Evolutionary conservation across 257 asterid genomes (phyloP).

Genomic region (Plantago major): DNA sequence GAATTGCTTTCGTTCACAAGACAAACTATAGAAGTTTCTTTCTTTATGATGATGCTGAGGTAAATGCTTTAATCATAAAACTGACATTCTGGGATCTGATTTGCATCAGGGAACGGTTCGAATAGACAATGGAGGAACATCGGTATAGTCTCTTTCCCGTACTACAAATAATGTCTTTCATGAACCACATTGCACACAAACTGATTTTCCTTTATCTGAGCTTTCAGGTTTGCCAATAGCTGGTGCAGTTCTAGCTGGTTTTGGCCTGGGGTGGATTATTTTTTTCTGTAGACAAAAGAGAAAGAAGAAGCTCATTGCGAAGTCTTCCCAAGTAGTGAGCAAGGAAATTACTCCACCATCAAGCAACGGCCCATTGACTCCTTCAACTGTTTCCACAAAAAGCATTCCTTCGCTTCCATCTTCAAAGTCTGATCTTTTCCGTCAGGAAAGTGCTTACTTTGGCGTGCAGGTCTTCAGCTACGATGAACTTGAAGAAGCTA

Average conservation of each 20-base stretch:
- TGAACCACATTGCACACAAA: neutral
- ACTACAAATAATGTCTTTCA: neutral
- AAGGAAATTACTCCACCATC: slow-evolving; percentile 39
- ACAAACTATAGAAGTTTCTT: neutral
- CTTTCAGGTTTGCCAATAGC: slow-evolving; percentile 44
- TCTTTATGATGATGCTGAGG: neutral
- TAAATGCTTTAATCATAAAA: neutral
- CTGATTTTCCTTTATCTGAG: slow-evolving; percentile 12
- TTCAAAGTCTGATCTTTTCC: slow-evolving; percentile 30
- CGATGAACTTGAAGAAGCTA: slow-evolving; percentile 74
- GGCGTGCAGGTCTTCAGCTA: slow-evolving; percentile 66
- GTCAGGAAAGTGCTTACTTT: slow-evolving; percentile 28
- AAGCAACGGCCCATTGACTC: slow-evolving; percentile 33
- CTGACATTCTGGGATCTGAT: neutral
- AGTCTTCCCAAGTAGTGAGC: slow-evolving; percentile 22
- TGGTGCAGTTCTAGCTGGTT: slow-evolving; percentile 57
- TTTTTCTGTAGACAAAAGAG: slow-evolving; percentile 45
- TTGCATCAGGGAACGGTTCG: neutral
- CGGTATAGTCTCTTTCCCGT: neutral
- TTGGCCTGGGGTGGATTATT: slow-evolving; percentile 49
- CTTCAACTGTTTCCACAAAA: slow-evolving; percentile 33
- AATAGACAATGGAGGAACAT: neutral
- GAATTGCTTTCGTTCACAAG: no score
- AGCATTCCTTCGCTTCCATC: slow-evolving; percentile 48
- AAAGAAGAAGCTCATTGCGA: slow-evolving; percentile 31